phyloP scores from a whole-genome alignment of 768 basidiomycete species.

The Lactarius psammicola region DNA sequence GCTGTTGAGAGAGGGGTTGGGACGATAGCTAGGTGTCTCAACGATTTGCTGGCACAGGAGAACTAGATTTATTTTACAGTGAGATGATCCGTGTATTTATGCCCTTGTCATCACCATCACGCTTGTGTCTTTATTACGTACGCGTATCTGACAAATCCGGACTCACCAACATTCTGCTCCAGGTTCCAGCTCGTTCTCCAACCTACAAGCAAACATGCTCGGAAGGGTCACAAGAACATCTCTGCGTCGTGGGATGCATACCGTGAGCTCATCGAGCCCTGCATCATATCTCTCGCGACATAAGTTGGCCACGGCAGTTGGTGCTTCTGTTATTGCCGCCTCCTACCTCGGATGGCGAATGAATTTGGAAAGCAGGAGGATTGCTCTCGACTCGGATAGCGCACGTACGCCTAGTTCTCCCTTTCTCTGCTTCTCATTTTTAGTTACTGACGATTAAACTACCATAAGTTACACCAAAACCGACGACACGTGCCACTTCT shows the following conservation, averaged over 20 bases:
- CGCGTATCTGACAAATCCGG: neutral
- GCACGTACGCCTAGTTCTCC: slow-evolving; percentile 3
- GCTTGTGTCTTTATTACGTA: neutral
- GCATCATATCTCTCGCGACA: slow-evolving; percentile 13
- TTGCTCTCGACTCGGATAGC: slow-evolving; percentile 32
- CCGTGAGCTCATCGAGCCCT: slow-evolving; percentile 11
- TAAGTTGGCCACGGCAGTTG: slow-evolving; percentile 31
- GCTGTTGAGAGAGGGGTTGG: slow-evolving; percentile 63
- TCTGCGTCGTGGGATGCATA: slow-evolving; percentile 25
- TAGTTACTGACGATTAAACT: slow-evolving; percentile 17
- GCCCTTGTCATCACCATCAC: neutral
- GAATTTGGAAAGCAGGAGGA: slow-evolving; percentile 25
- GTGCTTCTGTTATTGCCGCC: slow-evolving; percentile 36
- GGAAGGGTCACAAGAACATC: slow-evolving; percentile 17
- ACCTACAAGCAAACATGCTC: slow-evolving; percentile 20
- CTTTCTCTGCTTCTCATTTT: neutral
- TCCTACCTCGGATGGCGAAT: slow-evolving; percentile 38
- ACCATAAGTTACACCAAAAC: slow-evolving; percentile 18
- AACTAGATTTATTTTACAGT: too few relatives aligned
- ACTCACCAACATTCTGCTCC: neutral
- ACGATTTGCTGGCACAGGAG: slow-evolving; percentile 28
- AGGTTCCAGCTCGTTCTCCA: neutral
- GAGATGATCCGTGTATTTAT: too few relatives aligned
- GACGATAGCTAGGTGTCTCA: slow-evolving; percentile 51
- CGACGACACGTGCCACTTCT: slow-evolving; percentile 2